These are phyloP conservation scores for Kalanchoe fedtschenkoi DNA, from an alignment of 164 flowering plant genomes.

Conservation along the genomic window DNA sequence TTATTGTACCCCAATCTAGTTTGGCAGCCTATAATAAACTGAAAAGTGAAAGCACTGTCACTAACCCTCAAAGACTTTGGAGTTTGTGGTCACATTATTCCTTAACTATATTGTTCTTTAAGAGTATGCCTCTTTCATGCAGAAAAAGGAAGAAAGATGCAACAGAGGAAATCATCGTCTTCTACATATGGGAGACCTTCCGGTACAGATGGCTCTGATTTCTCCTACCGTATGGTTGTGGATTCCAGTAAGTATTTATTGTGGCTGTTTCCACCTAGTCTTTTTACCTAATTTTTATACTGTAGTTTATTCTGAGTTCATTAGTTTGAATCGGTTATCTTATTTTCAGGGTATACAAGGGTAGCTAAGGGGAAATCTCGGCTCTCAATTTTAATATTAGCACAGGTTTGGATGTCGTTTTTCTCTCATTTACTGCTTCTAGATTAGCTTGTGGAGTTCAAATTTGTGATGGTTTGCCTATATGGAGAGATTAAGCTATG, in stretches of 20 bases:
- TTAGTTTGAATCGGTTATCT: neutral
- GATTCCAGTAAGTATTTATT: constrained; percentile 53
- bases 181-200: constrained; percentile 44
- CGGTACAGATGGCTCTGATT: constrained; percentile 96
- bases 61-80: neutral
- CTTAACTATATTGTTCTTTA: no score
- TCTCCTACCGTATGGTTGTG: constrained; percentile 94
- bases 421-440: neutral
- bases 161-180: constrained; percentile 33
- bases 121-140: neutral
- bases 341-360: constrained; percentile 52
- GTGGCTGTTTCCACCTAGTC: no score
- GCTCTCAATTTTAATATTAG: constrained; percentile 28
- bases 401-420: constrained; percentile 33
- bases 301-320: neutral
- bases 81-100: no score
- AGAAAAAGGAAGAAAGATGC: constrained; percentile 26
- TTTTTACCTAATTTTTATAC: neutral
- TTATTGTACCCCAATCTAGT: neutral
- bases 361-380: constrained; percentile 65
- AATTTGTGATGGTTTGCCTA: no score
- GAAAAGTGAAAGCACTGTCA: neutral
- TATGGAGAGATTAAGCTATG: neutral
- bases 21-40: neutral
- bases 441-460: no score